Evolutionary conservation across 495 filamentous ascomycete species (phyloP), one percentile per base, ranked within the genome.

Genomic region (Cryomyces minteri): DNA sequence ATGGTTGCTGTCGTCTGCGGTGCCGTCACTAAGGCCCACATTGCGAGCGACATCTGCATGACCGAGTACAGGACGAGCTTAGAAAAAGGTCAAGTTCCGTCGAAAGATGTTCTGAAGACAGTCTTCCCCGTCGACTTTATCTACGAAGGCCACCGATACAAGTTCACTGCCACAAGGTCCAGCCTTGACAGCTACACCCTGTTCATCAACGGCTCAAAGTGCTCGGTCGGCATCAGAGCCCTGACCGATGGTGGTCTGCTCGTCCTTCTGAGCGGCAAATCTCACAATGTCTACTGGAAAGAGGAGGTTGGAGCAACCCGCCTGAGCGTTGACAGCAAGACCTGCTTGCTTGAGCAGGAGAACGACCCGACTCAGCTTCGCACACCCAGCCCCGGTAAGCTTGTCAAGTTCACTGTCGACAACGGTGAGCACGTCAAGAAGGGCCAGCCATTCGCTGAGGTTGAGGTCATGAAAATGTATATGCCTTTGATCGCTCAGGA

Each of bases 391-490:
- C 90, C 90, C 41, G 90, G 90, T 62, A 99, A 99, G 70, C 80
- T 99, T 37, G 92, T 96, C 65, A 95, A 94, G 68, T 99, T 88
- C 67, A 84, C 82, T 8, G 85, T 99, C 1, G 92, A 96, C 61
- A 96, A 92, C 54, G 92, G 92, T 43, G 82, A 92, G 54, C 90
- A 96, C 60, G 78, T 99, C 56, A 80, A 75, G 59, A 86, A 88
- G 50, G 88, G 88, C 44, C 86, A 99, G 62, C 70, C 88, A 6
- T 99, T 84, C 58, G 90, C 90, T 44, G 90, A 99, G 58, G 90
- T 99, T 44, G 90, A 99, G 62, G 92, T 99, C 62, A 99, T 99
- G 90, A 99, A 99, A 72, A 99, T 99, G 90, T 96, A 94, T 69
- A 99, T 99, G 90, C 90, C 90, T 54, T 72, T 99, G 44, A 71